phyloP scores from a whole-genome alignment of 257 asterid genomes.

The Fraxinus pennsylvanica region DNA sequence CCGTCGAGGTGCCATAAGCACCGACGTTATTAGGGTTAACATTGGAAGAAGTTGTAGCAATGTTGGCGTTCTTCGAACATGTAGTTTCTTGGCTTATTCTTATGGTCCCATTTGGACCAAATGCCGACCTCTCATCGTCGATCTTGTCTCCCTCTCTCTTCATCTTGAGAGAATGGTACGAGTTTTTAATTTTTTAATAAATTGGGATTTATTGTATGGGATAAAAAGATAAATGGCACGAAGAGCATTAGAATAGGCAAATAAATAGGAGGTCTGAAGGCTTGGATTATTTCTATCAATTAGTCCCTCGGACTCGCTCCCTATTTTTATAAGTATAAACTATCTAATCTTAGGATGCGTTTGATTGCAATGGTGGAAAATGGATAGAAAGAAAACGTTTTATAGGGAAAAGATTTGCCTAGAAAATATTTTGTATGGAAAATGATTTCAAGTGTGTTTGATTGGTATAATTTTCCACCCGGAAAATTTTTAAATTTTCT shows the following conservation, averaged over 20 bases:
- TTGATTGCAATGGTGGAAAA: too few species aligned
- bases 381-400: too few species aligned
- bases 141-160: constrained; percentile 37
- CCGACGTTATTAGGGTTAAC: neutral
- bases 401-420: too few species aligned
- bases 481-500: too few species aligned
- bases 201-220: constrained; percentile 35
- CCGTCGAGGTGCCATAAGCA: neutral
- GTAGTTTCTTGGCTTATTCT: constrained; percentile 38
- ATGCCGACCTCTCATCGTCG: constrained; percentile 48
- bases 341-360: too few species aligned
- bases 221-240: constrained; percentile 36
- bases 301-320: constrained; percentile 65
- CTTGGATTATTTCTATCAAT: constrained; percentile 26
- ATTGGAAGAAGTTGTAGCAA: neutral
- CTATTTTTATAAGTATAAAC: neutral
- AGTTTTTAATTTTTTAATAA: constrained; percentile 1
- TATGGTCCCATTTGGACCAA: constrained; percentile 38
- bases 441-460: too few species aligned
- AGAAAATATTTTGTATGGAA: too few species aligned
- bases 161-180: constrained; percentile 30
- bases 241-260: constrained; percentile 44
- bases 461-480: too few species aligned
- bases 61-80: constrained; percentile 26
- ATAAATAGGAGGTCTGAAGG: constrained; percentile 42